These are phyloP conservation scores for Phytophthora chlamydospora DNA, from an alignment of 352 stramenopile species.

Conservation along the genomic window DNA sequence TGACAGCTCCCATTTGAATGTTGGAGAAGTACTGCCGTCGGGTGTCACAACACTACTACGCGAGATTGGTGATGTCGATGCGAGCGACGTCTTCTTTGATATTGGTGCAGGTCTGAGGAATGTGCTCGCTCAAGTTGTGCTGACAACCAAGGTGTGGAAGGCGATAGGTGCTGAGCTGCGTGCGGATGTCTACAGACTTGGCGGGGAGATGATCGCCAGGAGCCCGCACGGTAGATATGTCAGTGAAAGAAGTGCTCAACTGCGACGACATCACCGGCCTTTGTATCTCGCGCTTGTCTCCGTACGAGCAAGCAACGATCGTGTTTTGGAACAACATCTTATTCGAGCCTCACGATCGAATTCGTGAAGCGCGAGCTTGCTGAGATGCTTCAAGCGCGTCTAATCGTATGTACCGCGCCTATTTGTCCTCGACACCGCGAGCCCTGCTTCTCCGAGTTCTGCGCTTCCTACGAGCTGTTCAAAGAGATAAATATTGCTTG, in stretches of 20 bases:
- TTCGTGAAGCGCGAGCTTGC: no score
- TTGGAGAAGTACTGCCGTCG: neutral
- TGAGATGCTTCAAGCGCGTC: no score
- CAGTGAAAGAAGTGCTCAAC: neutral
- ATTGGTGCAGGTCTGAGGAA: slow-evolving; percentile 1
- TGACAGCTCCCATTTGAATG: neutral
- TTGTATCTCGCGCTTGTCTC: neutral
- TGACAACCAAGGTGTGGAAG: neutral
- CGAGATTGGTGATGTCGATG: neutral
- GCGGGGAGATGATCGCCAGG: neutral
- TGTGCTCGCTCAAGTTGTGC: slow-evolving; percentile 1
- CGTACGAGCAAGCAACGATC: neutral
- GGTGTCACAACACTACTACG: neutral
- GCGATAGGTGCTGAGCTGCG: slow-evolving; percentile 1
- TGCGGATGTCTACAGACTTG: neutral
- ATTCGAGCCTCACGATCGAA: no score
- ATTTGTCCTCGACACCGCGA: slow-evolving; percentile 1
- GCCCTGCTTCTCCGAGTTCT: neutral
- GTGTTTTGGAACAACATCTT: slow-evolving; percentile 4
- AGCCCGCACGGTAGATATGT: neutral
- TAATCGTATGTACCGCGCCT: no score
- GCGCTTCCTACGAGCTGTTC: slow-evolving; percentile 1
- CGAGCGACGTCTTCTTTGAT: slow-evolving; percentile 1
- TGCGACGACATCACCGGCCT: neutral
- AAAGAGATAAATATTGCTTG: neutral